phyloP scores from a whole-genome alignment of 2,329 filamentous ascomycete genomes.

The Samsoniella hepiali region DNA sequence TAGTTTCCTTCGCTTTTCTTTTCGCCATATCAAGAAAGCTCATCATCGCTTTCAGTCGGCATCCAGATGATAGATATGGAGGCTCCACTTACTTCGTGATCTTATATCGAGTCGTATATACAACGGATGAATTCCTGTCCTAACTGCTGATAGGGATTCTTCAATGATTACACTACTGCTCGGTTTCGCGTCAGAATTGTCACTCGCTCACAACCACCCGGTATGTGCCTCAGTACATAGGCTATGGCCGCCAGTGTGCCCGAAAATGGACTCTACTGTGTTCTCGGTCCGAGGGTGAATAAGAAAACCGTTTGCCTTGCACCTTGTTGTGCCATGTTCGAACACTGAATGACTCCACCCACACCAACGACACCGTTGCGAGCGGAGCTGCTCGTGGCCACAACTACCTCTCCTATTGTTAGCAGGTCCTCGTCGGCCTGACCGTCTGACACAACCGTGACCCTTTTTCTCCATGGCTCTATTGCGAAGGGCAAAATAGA shows the following conservation, averaged over 20 bases:
- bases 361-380: not conserved
- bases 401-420: not conserved
- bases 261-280: not conserved
- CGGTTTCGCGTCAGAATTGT: conserved; percentile 21
- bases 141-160: conserved; percentile 7
- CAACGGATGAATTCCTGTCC: too few species aligned
- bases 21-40: conserved; percentile 17
- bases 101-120: too few species aligned
- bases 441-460: not conserved
- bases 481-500: not conserved
- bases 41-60: conserved; percentile 14
- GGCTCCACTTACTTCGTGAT: too few species aligned
- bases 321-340: not conserved
- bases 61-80: not conserved
- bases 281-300: not conserved
- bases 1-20: conserved; percentile 18
- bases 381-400: not conserved
- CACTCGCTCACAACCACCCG: conserved; percentile 14
- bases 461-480: not conserved
- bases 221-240: conserved; percentile 12
- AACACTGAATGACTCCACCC: not conserved
- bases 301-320: not conserved
- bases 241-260: not conserved
- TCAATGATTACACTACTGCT: conserved; percentile 18
- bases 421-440: not conserved